Base-by-base conservation (phyloP, 805 yeast species). In the Yamadazyma philogaea region DNA sequence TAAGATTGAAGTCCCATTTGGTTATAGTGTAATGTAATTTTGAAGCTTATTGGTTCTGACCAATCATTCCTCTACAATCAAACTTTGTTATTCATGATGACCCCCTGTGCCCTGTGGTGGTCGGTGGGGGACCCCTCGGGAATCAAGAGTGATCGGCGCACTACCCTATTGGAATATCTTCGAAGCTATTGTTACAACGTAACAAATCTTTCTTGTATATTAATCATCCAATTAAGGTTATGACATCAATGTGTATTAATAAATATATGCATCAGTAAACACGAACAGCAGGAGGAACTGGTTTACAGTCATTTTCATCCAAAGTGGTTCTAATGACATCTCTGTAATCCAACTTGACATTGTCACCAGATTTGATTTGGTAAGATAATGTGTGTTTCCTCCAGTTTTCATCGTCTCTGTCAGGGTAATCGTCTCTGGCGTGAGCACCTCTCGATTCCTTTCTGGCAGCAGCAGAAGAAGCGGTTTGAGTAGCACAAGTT, bases 371-470 rank as follows among this genome's bases (percentile, higher is more conserved):
- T 20, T 70, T 64, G 44, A 68, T 60, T 76, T 93, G 98, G 89
- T 93, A 91, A 40, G 97, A 87, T 62, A 91, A 74, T 38, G 97
- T 77, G 72, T 91, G 99, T 75, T 91, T 93, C 91, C 87, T 88
- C 99, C 99, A 91, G 78, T 89, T 76, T 43, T 63, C 89, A 66
- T 91, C 99, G 63, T 91, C 96, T 81, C 99, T 88, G 50, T 81
- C 82, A 60, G 96, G 97, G 74, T 70, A 90, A 68, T 91, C 99
- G 70, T 91, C 99, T 77, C 98, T 85, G 46, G 99, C 97, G 63
- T 91, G 99, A 38, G 99, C 98, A 74, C 99, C 99, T 77, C 99
- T 87, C 30, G 97, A 89, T 74, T 91, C 99, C 60, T 77, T 83
- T 78, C 99, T 87, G 44, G 88, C 95, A 49, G 93, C 89, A 40